phyloP scores from a whole-genome alignment of 1,284 basidiomycete genomes.

The Trametes versicolor region DNA sequence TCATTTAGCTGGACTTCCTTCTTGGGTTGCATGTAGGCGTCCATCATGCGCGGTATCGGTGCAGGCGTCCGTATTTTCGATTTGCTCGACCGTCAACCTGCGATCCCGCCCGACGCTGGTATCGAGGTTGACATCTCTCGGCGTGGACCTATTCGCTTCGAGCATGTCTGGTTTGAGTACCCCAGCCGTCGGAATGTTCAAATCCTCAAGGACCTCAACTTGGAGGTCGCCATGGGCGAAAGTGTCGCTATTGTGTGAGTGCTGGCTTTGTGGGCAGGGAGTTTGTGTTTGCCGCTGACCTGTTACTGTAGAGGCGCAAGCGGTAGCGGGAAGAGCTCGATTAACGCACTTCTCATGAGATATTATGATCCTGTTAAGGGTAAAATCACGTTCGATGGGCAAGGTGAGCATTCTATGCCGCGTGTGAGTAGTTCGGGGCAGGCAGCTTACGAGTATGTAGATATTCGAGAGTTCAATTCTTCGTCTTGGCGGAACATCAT shows the following conservation, averaged over 20 bases:
- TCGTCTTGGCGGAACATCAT: constrained; percentile 89
- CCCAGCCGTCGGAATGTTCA: constrained; percentile 83
- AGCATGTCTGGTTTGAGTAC: constrained; percentile 87
- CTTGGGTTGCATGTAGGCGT: constrained; percentile 56
- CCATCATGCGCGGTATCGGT: constrained; percentile 91
- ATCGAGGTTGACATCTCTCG: constrained; percentile 60
- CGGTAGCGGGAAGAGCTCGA: constrained; percentile 92
- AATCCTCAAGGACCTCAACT: constrained; percentile 81
- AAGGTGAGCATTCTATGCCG: constrained; percentile 58
- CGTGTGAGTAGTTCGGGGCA: background rate
- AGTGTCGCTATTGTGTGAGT: constrained; percentile 93
- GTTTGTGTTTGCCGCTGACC: constrained; percentile 14
- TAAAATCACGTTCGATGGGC: constrained; percentile 85
- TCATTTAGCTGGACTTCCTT: background rate
- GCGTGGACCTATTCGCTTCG: constrained; percentile 79
- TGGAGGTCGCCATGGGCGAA: constrained; percentile 84
- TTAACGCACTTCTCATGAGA: constrained; percentile 88
- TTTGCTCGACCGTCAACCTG: constrained; percentile 84
- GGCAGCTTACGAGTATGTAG: constrained; percentile 46
- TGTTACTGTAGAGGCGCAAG: constrained; percentile 74
- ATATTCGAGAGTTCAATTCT: constrained; percentile 86
- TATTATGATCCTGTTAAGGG: constrained; percentile 94
- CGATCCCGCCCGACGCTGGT: constrained; percentile 75
- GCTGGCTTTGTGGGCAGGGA: background rate
- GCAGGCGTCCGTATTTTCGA: constrained; percentile 95